phyloP scores from a whole-genome alignment of 148 eudicot genomes.

The Beta vulgaris region DNA sequence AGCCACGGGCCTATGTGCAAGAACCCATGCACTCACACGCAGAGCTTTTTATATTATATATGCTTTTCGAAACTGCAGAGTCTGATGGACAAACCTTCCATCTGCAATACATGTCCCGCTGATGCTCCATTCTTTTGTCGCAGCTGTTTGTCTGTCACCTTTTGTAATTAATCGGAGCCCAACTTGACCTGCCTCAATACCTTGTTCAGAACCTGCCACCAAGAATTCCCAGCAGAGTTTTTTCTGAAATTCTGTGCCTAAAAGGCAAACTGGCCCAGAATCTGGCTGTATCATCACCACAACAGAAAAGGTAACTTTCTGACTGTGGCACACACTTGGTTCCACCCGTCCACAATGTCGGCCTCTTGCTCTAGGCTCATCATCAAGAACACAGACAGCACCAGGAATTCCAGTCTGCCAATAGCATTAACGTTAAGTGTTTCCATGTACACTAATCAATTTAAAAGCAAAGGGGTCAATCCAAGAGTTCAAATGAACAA shows the following conservation, averaged over 20 bases:
- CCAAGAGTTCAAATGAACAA: not conserved
- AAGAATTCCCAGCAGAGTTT: slow-evolving; percentile 89
- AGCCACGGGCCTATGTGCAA: not conserved
- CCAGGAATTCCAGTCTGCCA: slow-evolving; percentile 83
- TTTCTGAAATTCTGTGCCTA: slow-evolving; percentile 90
- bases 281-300: slow-evolving; percentile 93
- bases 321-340: slow-evolving; percentile 68
- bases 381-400: slow-evolving; percentile 93
- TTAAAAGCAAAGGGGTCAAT: not conserved
- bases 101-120: slow-evolving; percentile 92
- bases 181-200: slow-evolving; percentile 98
- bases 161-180: slow-evolving; percentile 84
- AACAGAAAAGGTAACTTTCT: slow-evolving; percentile 74
- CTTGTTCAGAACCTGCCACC: slow-evolving; percentile 98
- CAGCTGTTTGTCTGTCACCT: slow-evolving; percentile 82
- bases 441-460: not conserved
- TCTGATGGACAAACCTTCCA: slow-evolving; percentile 65
- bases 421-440: slow-evolving; percentile 11
- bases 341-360: slow-evolving; percentile 85
- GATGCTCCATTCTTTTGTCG: slow-evolving; percentile 93
- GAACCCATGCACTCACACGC: not conserved
- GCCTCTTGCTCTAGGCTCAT: slow-evolving; percentile 87
- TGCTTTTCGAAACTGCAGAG: not conserved
- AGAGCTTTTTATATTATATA: not conserved
- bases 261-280: slow-evolving; percentile 92